Percentiles rank a stretch among this genome's conserved stretches.
Evolutionary conservation across 768 basidiomycete species (phyloP).

Genomic region (Phlebiopsis gigantea): DNA sequence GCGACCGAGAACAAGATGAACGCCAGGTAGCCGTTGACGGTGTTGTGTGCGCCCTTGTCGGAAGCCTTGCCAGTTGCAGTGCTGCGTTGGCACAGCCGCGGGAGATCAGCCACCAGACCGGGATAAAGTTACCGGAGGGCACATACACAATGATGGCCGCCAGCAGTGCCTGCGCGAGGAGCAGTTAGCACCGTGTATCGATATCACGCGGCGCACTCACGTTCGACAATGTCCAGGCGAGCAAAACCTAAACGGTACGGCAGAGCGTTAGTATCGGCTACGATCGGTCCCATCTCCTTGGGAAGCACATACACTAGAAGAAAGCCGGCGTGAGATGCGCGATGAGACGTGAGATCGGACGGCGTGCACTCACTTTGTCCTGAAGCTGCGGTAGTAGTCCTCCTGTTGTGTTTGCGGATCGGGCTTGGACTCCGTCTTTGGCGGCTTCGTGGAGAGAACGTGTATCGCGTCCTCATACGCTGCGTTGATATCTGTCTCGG

Average conservation of each 20-base stretch:
- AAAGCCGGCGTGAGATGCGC: not conserved
- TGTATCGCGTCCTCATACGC: constrained; percentile 90
- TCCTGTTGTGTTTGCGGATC: constrained; percentile 66
- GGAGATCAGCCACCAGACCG: not conserved
- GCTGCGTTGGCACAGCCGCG: constrained; percentile 18
- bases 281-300: not conserved
- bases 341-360: not conserved
- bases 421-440: constrained; percentile 59
- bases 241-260: constrained; percentile 49
- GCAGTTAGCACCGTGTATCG: constrained; percentile 10
- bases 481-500: constrained; percentile 84
- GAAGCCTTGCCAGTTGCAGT: constrained; percentile 48
- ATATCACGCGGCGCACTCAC: constrained; percentile 34
- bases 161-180: constrained; percentile 47
- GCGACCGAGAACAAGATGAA: constrained; percentile 87
- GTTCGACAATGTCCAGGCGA: constrained; percentile 88
- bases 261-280: constrained; percentile 14
- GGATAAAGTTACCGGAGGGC: not conserved
- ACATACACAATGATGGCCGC: constrained; percentile 72
- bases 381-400: constrained; percentile 84
- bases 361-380: constrained; percentile 63
- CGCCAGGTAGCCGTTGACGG: constrained; percentile 83
- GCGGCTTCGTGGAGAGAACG: constrained; percentile 72
- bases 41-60: constrained; percentile 37
- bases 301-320: constrained; percentile 3